Conservation (phyloP, 139 green algal genomes). For the Spirogloea muscicola region DNA sequence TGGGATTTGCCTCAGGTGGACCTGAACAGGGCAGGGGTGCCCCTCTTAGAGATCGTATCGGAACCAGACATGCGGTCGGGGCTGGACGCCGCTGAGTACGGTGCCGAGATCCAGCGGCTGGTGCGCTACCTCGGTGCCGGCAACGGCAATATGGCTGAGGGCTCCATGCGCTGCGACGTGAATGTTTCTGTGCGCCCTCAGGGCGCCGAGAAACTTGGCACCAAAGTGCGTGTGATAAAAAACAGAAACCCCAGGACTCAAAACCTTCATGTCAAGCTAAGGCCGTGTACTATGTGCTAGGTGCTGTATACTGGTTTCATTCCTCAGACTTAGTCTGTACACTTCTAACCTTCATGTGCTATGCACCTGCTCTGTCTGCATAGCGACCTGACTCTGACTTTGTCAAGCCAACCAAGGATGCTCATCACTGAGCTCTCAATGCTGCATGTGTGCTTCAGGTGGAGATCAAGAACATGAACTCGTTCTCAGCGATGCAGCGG, state of each 20-base stretch:
- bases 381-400: too few relatives aligned
- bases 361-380: too few relatives aligned
- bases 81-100: conserved; percentile 84
- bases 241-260: not conserved
- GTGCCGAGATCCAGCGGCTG: conserved; percentile 80
- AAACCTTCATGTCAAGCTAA: too few relatives aligned
- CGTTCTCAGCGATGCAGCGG: conserved; percentile 88
- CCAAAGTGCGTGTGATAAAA: conserved; percentile 69
- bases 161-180: conserved; percentile 86
- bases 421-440: too few relatives aligned
- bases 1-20: too few relatives aligned
- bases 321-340: too few relatives aligned
- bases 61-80: conserved; percentile 89
- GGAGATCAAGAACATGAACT: conserved; percentile 99
- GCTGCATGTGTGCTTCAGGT: too few relatives aligned
- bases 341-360: too few relatives aligned
- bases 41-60: conserved; percentile 93
- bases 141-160: conserved; percentile 82
- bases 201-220: conserved; percentile 67
- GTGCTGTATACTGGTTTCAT: too few relatives aligned
- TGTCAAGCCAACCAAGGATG: too few relatives aligned
- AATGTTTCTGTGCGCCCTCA: conserved; percentile 69
- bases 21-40: conserved; percentile 90
- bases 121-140: conserved; percentile 79
- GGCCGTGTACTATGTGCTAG: too few relatives aligned